phyloP scores from a whole-genome alignment of 148 eudicot genomes.

The Drosera capensis region DNA sequence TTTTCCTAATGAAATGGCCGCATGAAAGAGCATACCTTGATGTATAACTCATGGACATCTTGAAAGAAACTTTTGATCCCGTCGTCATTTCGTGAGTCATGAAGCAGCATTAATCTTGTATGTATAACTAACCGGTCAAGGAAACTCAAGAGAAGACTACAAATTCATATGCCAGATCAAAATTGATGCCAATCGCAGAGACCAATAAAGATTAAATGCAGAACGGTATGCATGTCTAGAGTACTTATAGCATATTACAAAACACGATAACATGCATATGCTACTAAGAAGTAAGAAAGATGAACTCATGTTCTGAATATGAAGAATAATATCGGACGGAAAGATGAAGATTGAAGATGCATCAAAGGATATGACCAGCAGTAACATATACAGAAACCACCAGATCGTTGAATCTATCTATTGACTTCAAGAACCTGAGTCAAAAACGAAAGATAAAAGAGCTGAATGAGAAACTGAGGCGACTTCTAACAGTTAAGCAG shows the following conservation, averaged over 20 bases:
- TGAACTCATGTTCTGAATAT: no score
- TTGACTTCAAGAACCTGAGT: constrained; percentile 87
- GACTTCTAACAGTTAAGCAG: no score
- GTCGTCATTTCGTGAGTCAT: constrained; percentile 90
- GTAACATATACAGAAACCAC: constrained; percentile 96
- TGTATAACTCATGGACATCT: constrained; percentile 93
- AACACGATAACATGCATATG: no score
- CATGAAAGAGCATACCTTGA: constrained; percentile 53
- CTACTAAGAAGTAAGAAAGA: no score
- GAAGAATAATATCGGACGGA: no score
- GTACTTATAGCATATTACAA: no score
- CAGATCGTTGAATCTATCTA: constrained; percentile 91
- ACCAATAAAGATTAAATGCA: no score
- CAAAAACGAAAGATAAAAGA: background rate
- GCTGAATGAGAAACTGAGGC: background rate
- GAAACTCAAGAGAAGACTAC: constrained; percentile 10
- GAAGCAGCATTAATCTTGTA: constrained; percentile 91
- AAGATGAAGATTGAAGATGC: no score
- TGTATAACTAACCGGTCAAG: constrained; percentile 45
- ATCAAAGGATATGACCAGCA: constrained; percentile 99
- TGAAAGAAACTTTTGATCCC: constrained; percentile 97
- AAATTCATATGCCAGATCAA: background rate
- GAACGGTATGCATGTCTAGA: no score
- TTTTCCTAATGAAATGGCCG: no score
- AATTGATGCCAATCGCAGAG: no score